Percentiles rank a stretch among this genome's conserved stretches.
Conservation (phyloP, 192 early-diverging fungal species). For the Gigaspora rosea region DNA sequence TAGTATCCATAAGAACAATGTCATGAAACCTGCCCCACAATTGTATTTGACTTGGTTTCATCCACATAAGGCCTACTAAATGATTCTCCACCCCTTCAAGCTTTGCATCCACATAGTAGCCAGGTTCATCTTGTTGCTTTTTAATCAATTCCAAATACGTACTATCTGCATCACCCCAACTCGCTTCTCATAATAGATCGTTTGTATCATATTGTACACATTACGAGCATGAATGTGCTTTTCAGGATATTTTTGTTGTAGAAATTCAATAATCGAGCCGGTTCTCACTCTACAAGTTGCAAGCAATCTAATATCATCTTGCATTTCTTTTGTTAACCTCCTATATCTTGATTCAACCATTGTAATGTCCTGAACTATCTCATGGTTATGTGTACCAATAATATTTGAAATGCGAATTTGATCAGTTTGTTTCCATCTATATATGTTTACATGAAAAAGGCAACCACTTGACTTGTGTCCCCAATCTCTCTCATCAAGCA, state of each 20-base stretch:
- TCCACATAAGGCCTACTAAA: neutral
- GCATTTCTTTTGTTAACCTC: too few relatives aligned
- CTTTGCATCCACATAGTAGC: neutral
- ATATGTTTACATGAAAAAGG: too few relatives aligned
- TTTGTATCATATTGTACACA: neutral
- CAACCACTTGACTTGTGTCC: neutral
- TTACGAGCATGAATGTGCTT: neutral
- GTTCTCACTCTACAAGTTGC: too few relatives aligned
- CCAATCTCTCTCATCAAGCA: neutral
- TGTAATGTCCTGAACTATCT: too few relatives aligned
- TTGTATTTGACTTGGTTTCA: neutral
- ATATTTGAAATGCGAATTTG: too few relatives aligned
- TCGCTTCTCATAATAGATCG: neutral
- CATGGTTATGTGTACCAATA: too few relatives aligned
- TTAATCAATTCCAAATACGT: neutral
- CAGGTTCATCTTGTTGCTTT: neutral
- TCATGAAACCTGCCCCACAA: neutral
- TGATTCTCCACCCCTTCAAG: neutral
- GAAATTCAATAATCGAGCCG: neutral
- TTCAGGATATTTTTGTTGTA: neutral
- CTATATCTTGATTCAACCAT: too few relatives aligned
- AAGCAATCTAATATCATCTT: too few relatives aligned
- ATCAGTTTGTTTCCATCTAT: too few relatives aligned
- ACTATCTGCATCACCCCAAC: neutral
- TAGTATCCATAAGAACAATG: neutral